phyloP scores from a whole-genome alignment of 805 yeast genomes.

The Metschnikowia gelsemii region DNA sequence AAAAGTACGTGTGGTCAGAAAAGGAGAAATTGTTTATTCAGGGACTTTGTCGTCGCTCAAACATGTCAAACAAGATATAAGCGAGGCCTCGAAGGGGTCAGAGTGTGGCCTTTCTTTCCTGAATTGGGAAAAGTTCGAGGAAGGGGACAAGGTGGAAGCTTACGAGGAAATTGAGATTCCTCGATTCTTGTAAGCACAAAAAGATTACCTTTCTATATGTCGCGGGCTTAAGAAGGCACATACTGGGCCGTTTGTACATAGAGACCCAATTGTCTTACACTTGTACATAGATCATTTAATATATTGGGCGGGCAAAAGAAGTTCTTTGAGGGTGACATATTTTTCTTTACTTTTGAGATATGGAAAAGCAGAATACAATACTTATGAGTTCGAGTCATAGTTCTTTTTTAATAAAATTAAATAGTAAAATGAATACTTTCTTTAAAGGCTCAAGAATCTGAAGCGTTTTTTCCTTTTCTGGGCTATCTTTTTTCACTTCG shows the following conservation, averaged over 20 bases:
- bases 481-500: not conserved
- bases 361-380: not conserved
- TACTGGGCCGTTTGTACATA: not conserved
- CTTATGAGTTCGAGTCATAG: too few relatives aligned
- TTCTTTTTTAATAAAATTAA: not conserved
- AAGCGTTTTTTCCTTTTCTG: not conserved
- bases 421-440: not conserved
- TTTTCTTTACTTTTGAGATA: not conserved
- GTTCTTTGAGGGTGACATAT: too few relatives aligned
- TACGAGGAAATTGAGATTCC: slow-evolving; percentile 59
- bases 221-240: too few relatives aligned
- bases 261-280: not conserved
- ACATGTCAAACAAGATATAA: slow-evolving; percentile 75
- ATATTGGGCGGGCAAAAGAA: not conserved
- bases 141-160: slow-evolving; percentile 74
- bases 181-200: slow-evolving; percentile 30
- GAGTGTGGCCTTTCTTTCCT: slow-evolving; percentile 87
- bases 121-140: slow-evolving; percentile 64
- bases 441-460: not conserved
- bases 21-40: slow-evolving; percentile 44
- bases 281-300: slow-evolving; percentile 4
- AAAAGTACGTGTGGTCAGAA: slow-evolving; percentile 56
- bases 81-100: slow-evolving; percentile 75
- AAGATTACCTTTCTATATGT: slow-evolving; percentile 1
- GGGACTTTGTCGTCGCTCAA: slow-evolving; percentile 75